Percentiles rank a stretch among this genome's conserved stretches.
phyloP scores from a whole-genome alignment of 768 basidiomycete species.

The Neoboletus magnificus region DNA sequence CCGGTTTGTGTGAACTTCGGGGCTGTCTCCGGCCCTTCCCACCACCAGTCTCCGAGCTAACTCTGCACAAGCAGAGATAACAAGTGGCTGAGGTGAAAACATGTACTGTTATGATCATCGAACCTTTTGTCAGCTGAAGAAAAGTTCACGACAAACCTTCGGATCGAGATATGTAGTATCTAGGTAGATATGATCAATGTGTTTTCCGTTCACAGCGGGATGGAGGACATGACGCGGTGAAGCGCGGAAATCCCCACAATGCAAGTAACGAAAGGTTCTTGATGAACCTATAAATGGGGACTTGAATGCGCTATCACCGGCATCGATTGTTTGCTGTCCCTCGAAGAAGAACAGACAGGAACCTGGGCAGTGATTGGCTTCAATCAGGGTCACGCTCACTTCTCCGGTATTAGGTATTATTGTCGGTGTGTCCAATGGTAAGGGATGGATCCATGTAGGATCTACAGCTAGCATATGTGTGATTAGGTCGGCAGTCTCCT shows the following conservation, averaged over 20 bases:
- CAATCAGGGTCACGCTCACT: conserved; percentile 88
- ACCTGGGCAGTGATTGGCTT: conserved; percentile 98
- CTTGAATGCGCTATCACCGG: conserved; percentile 78
- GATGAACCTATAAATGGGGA: conserved; percentile 68
- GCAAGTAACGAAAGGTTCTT: conserved; percentile 80
- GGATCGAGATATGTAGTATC: conserved; percentile 97
- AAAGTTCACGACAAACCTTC: conserved; percentile 43
- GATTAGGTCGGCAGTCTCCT: conserved; percentile 89
- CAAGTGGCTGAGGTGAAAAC: conserved; percentile 93
- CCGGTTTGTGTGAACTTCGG: conserved; percentile 20
- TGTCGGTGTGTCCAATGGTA: conserved; percentile 77
- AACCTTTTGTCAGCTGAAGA: background rate
- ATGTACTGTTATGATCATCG: conserved; percentile 56
- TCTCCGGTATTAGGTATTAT: conserved; percentile 80
- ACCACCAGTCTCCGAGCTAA: conserved; percentile 59
- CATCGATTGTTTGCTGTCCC: conserved; percentile 83
- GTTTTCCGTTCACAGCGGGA: conserved; percentile 76
- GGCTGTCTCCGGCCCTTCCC: conserved; percentile 35
- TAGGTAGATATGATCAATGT: conserved; percentile 84
- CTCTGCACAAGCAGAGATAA: conserved; percentile 89
- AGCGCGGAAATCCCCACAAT: conserved; percentile 93
- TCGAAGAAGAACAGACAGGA: conserved; percentile 94
- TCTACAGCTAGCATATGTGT: conserved; percentile 89
- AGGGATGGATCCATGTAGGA: conserved; percentile 81
- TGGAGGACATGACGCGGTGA: conserved; percentile 86